A percentile compares a stretch with the other conserved stretches of the same genome.
phyloP scores from a whole-genome alignment of 2,329 filamentous ascomycete genomes.

The Pezicula neosporulosa region DNA sequence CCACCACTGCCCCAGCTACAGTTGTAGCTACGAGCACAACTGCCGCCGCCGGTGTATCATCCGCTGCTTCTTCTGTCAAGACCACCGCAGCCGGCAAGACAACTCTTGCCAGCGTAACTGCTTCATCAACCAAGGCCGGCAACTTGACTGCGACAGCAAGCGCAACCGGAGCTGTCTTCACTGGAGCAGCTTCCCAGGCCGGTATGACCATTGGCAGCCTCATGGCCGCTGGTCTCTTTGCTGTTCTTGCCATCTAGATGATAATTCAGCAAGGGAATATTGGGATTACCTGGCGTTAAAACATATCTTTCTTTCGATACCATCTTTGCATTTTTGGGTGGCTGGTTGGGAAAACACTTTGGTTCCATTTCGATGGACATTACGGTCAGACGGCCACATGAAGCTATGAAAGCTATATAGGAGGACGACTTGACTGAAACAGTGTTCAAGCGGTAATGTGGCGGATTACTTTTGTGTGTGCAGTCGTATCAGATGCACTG shows the following conservation, averaged over 20 bases:
- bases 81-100: constrained; percentile 18
- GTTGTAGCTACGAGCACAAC: constrained; percentile 9
- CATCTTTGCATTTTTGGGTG: constrained; percentile 15
- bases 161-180: constrained; percentile 30
- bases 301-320: constrained; percentile 14
- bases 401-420: background rate
- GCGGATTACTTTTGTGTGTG: too few relatives aligned
- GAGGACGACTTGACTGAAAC: too few relatives aligned
- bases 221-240: constrained; percentile 20
- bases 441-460: too few relatives aligned
- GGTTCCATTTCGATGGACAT: background rate
- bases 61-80: constrained; percentile 6
- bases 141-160: constrained; percentile 20
- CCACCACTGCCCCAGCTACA: constrained; percentile 37
- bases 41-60: constrained; percentile 15
- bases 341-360: background rate
- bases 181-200: constrained; percentile 26
- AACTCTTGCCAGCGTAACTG: constrained; percentile 20
- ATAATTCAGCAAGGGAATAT: background rate
- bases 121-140: constrained; percentile 17
- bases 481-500: too few relatives aligned
- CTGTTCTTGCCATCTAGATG: constrained; percentile 13
- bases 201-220: constrained; percentile 21
- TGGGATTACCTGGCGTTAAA: constrained; percentile 12
- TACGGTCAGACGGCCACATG: constrained; percentile 1